Conservation (phyloP, 1,284 basidiomycete species). For the Ceratobasidium sp. region DNA sequence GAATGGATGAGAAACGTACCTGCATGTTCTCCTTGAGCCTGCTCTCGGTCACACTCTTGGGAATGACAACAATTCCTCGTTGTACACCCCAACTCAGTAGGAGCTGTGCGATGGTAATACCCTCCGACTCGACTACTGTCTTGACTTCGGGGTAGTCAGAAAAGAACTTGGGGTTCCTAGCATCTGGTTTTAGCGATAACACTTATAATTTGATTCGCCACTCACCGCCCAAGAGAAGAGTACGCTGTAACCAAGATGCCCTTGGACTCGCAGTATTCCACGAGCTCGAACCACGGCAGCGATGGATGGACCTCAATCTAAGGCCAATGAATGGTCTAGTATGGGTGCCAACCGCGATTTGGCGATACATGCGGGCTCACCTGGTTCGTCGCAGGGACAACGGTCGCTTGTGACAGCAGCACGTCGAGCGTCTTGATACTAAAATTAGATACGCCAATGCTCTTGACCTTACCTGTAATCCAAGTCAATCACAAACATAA, state of each 20-base stretch:
- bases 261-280: constrained; percentile 74
- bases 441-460: constrained; percentile 61
- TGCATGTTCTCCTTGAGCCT: constrained; percentile 31
- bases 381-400: constrained; percentile 82
- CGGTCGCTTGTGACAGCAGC: constrained; percentile 58
- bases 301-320: constrained; percentile 81
- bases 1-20: not conserved
- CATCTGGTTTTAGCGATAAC: not conserved
- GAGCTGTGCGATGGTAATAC: constrained; percentile 80
- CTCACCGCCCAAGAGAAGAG: constrained; percentile 75
- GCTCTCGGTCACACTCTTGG: constrained; percentile 67
- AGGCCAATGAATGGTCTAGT: not conserved
- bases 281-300: constrained; percentile 75
- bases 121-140: constrained; percentile 69
- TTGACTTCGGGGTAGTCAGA: constrained; percentile 61
- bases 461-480: constrained; percentile 57
- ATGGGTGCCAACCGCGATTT: not conserved
- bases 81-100: constrained; percentile 83
- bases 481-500: not conserved
- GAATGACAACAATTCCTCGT: constrained; percentile 78
- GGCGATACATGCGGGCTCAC: constrained; percentile 45
- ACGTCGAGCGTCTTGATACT: constrained; percentile 55
- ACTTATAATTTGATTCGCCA: constrained; percentile 57
- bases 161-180: constrained; percentile 23
- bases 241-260: constrained; percentile 86